Evolutionary conservation across 768 basidiomycete species (phyloP).

Genomic region (Mrakia gelida): DNA sequence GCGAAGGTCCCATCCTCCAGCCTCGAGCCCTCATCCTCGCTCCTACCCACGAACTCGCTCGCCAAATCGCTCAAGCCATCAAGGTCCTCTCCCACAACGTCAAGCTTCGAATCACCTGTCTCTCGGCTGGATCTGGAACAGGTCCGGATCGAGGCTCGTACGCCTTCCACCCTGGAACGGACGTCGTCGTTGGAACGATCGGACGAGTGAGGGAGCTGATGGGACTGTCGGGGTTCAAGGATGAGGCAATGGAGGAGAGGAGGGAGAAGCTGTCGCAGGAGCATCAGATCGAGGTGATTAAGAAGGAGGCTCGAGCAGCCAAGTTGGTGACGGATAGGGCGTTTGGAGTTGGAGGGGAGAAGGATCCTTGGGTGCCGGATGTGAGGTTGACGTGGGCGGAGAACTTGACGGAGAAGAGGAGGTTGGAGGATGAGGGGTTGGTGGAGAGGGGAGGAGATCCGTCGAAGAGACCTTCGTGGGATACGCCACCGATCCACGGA

Average conservation of each 20-base stretch:
- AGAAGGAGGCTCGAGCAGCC: not conserved
- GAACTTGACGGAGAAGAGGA: conserved; percentile 54
- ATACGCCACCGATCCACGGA: not conserved
- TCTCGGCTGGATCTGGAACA: conserved; percentile 45
- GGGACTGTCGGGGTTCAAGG: conserved; percentile 11
- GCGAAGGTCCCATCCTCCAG: conserved; percentile 44
- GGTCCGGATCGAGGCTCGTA: not conserved
- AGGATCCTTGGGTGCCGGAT: conserved; percentile 47
- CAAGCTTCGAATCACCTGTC: conserved; percentile 71
- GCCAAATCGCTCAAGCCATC: conserved; percentile 70
- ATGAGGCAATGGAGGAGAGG: conserved; percentile 14
- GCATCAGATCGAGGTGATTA: not conserved
- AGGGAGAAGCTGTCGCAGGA: not conserved
- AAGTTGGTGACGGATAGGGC: conserved; percentile 3
- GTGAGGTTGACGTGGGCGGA: conserved; percentile 53
- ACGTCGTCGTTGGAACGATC: conserved; percentile 30
- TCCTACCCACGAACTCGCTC: conserved; percentile 82
- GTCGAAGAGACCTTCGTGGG: conserved; percentile 40
- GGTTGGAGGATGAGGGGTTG: conserved; percentile 44
- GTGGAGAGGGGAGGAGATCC: not conserved
- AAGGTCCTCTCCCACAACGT: conserved; percentile 68
- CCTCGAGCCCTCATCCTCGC: conserved; percentile 78
- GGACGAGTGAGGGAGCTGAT: conserved; percentile 19
- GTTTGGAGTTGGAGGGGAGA: conserved; percentile 29
- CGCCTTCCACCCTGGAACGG: conserved; percentile 2